Conservation (phyloP, 1,139 yeast genomes). For the Taiozyma onychis region DNA sequence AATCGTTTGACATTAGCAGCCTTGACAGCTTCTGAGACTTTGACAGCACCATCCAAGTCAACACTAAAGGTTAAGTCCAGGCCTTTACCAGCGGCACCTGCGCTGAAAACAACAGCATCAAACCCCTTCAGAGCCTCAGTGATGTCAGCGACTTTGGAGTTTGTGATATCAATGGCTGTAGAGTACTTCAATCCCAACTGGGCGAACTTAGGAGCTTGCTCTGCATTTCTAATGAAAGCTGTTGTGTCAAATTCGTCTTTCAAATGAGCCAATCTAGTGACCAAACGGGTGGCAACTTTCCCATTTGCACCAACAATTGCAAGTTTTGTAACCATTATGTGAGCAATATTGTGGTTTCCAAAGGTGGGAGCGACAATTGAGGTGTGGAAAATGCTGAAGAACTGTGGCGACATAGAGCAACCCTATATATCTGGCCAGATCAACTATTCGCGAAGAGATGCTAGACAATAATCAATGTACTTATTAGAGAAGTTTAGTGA, state of each 20-base stretch:
- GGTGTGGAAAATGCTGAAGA: too few species aligned
- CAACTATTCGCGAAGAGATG: too few species aligned
- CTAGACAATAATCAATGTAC: too few species aligned
- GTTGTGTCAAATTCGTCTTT: conserved; percentile 33
- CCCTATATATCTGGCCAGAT: too few species aligned
- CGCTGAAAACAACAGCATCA: conserved; percentile 56
- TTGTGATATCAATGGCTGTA: conserved; percentile 34
- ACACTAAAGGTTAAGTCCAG: conserved; percentile 42
- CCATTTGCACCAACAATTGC: conserved; percentile 63
- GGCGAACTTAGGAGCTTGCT: conserved; percentile 36
- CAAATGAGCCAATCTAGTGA: conserved; percentile 16
- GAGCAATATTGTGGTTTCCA: too few species aligned
- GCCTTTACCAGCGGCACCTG: conserved; percentile 59
- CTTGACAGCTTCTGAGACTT: conserved; percentile 51
- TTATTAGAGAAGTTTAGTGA: too few species aligned
- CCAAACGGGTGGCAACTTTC: conserved; percentile 37
- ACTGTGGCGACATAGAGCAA: too few species aligned
- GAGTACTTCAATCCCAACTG: conserved; percentile 34
- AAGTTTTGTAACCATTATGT: conserved; percentile 24
- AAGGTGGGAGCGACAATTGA: too few species aligned
- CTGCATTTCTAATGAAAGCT: conserved; percentile 45
- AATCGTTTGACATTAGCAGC: conserved; percentile 41
- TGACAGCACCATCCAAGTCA: conserved; percentile 60
- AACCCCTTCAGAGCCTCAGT: conserved; percentile 37
- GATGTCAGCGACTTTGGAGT: conserved; percentile 32